phyloP scores from a whole-genome alignment of 306 rosid genomes.

The Acacia confusa region DNA sequence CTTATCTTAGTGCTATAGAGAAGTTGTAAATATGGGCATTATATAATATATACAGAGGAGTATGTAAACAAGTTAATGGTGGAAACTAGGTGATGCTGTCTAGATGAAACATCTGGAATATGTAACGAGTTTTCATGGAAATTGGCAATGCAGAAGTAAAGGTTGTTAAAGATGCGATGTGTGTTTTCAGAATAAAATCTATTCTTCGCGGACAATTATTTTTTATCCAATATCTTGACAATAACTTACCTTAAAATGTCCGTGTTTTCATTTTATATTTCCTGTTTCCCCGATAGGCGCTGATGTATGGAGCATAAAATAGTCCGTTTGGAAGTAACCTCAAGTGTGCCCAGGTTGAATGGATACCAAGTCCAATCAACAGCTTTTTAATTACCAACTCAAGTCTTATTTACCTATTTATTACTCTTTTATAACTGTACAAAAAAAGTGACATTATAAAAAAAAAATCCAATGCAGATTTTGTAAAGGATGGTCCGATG shows the following conservation, averaged over 20 bases:
- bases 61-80: constrained; percentile 1
- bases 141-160: constrained; percentile 26
- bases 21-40: constrained; percentile 58
- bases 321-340: neutral
- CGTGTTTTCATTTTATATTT: neutral
- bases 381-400: neutral
- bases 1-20: constrained; percentile 32
- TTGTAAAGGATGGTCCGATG: too few species aligned
- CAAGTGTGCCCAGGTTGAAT: neutral
- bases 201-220: neutral
- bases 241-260: neutral
- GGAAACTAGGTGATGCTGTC: constrained; percentile 4
- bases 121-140: constrained; percentile 10
- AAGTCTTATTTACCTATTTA: too few species aligned
- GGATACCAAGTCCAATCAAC: neutral
- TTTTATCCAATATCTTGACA: neutral
- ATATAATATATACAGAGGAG: constrained; percentile 8
- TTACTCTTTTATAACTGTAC: too few species aligned
- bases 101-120: neutral
- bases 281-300: neutral
- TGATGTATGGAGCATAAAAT: neutral
- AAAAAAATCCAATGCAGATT: too few species aligned
- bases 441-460: too few species aligned
- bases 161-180: neutral
- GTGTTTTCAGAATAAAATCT: neutral